Base-by-base conservation (phyloP, 768 basidiomycete species). In the Trichaptum fuscoviolaceum region DNA sequence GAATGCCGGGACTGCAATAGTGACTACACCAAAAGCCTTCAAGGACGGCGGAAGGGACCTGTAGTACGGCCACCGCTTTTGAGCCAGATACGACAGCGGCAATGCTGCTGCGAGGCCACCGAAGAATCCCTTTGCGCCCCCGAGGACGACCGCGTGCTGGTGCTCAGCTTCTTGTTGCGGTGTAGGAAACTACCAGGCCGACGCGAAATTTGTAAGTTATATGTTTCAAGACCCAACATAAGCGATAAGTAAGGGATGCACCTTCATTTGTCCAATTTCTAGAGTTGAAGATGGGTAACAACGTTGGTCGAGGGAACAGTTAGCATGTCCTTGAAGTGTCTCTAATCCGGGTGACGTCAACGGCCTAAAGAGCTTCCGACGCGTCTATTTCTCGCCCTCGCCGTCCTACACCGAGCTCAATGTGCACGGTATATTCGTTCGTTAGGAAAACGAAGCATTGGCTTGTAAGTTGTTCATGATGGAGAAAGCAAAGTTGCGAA, bases 21-120 rank as follows among this genome's bases (percentile, higher is more conserved):
- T 78, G 67, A 87, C 78, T 30, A 87, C 79, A 52, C 89, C 89
- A 12, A 93, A 80, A 0, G 85, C 77, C 73, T 93, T 93, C 63
- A 93, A 76, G 0, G 88, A 85, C 7, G 82, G 77, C 0, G 91
- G 91, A 7, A 92, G 78, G 0, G 78, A 72, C 66, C 87, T 85
- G 74, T 90, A 93, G 66, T 84, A 81, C 0, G 83, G 77, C 74
- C 81, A 85, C 25, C 78, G 75, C 58, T 77, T 80, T 68, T 90
- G 81, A 35, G 85, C 78, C 72, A 83, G 80, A 71, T 80, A 82
- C 64, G 84, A 84, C n/a, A 82, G 79, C 23, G 82, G 87, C 27
- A 85, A 75, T 18, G 84, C 76, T 9, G 84, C 82, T 25, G 84
- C 80, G 7, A 81, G 70, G 30, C 84, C 83, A 65, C 84, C 80